These are phyloP conservation scores for Chenopodium berlandieri DNA, from an alignment of 148 eudicot species.

Conservation along the genomic window DNA sequence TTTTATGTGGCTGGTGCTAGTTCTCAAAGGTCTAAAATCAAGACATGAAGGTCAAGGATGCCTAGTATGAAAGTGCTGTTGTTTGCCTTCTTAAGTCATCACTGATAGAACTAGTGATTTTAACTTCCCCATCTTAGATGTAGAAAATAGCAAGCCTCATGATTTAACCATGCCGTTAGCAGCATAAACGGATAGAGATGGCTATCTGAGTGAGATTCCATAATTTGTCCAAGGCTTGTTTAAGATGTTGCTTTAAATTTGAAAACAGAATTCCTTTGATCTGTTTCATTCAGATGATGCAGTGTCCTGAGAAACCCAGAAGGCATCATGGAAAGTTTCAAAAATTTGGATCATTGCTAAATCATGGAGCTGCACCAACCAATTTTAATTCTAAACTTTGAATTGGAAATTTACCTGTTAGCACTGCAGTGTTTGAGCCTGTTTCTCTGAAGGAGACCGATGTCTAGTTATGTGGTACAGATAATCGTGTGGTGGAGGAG, in stretches of 20 bases:
- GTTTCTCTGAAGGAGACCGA: too few species aligned
- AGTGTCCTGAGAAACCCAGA: conserved; percentile 20
- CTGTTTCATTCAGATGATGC: conserved; percentile 36
- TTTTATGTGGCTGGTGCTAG: conserved; percentile 51
- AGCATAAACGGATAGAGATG: conserved; percentile 36
- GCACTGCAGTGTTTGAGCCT: background rate
- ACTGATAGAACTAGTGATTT: conserved; percentile 30
- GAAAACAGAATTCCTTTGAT: conserved; percentile 18
- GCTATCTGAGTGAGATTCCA: conserved; percentile 28
- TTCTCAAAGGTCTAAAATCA: conserved; percentile 43
- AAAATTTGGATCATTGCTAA: conserved; percentile 56
- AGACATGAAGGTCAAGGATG: conserved; percentile 25
- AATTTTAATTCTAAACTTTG: conserved; percentile 40
- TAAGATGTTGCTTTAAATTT: conserved; percentile 19
- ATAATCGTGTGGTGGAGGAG: conserved; percentile 32
- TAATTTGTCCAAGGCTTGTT: conserved; percentile 39
- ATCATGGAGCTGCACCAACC: conserved; percentile 53
- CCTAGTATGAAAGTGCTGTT: conserved; percentile 18
- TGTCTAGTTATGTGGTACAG: too few species aligned
- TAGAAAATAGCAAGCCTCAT: conserved; percentile 49
- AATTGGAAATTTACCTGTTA: background rate
- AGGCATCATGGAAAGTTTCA: conserved; percentile 10
- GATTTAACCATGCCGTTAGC: conserved; percentile 51
- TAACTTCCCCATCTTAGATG: conserved; percentile 41
- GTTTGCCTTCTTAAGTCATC: conserved; percentile 38